phyloP scores from a whole-genome alignment of 768 basidiomycete species.

The Tremella yokohamensis region DNA sequence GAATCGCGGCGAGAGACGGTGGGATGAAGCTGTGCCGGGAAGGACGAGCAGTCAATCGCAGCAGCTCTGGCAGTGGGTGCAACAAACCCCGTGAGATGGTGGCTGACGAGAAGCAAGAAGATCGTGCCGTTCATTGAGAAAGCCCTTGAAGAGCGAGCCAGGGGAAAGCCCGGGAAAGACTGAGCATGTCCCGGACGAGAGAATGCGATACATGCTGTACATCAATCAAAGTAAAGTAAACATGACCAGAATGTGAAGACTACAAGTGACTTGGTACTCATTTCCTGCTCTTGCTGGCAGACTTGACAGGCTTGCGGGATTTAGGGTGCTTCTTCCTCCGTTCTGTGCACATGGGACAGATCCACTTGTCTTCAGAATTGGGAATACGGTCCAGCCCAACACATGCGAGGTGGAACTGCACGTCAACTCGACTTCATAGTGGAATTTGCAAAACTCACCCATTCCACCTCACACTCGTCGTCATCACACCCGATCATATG shows the following conservation, averaged over 20 bases:
- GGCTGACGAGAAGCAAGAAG: constrained; percentile 1
- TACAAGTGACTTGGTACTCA: background rate
- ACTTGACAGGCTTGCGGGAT: constrained; percentile 16
- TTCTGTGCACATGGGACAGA: constrained; percentile 39
- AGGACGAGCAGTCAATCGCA: background rate
- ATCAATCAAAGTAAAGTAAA: background rate
- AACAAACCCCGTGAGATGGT: too few relatives aligned
- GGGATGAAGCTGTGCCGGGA: background rate
- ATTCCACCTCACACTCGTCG: constrained; percentile 51
- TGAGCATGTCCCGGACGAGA: background rate
- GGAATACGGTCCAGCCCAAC: constrained; percentile 36
- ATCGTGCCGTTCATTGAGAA: background rate
- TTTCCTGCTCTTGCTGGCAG: constrained; percentile 17
- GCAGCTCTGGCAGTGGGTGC: too few relatives aligned
- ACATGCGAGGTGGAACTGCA: constrained; percentile 42
- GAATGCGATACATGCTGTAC: too few relatives aligned
- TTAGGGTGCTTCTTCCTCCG: constrained; percentile 38
- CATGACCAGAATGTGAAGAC: background rate
- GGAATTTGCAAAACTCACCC: constrained; percentile 44
- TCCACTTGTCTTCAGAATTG: constrained; percentile 36
- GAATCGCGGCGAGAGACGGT: background rate
- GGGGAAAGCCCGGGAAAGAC: too few relatives aligned
- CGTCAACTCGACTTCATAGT: constrained; percentile 5
- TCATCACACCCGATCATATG: constrained; percentile 54
- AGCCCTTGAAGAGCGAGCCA: too few relatives aligned